Conservation (phyloP, 495 filamentous ascomycete genomes). For the Elasticomyces elasticus region DNA sequence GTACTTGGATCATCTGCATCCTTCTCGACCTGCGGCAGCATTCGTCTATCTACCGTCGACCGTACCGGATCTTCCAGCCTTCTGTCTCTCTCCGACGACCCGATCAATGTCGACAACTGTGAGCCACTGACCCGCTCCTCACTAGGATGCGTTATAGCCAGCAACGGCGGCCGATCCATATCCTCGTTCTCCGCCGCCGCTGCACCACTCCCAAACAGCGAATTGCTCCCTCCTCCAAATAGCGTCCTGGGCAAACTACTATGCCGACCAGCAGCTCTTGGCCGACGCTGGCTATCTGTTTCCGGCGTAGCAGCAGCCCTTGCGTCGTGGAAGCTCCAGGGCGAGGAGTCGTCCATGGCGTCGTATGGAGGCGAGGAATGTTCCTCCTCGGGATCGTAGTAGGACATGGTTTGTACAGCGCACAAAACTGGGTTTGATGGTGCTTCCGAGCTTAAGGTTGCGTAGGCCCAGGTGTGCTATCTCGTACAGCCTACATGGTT, state of each 20-base stretch:
- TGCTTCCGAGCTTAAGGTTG: not conserved
- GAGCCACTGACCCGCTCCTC: constrained; percentile 1
- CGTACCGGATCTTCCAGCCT: constrained; percentile 3
- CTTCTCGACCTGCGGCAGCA: constrained; percentile 31
- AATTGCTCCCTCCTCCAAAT: constrained; percentile 5
- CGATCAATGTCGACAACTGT: constrained; percentile 2
- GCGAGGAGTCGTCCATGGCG: constrained; percentile 7
- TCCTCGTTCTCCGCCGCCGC: not conserved
- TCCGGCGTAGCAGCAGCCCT: constrained; percentile 3
- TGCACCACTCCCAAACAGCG: constrained; percentile 6
- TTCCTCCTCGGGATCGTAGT: not conserved
- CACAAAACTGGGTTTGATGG: not conserved
- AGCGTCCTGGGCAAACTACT: constrained; percentile 10
- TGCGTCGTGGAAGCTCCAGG: constrained; percentile 12
- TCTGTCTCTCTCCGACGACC: constrained; percentile 1
- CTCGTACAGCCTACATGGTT: too few relatives aligned
- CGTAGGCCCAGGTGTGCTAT: not conserved
- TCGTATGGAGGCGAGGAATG: not conserved
- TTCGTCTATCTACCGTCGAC: constrained; percentile 2
- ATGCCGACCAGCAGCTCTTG: constrained; percentile 1
- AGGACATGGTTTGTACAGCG: not conserved
- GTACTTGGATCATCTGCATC: constrained; percentile 36
- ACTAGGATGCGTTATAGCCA: constrained; percentile 2
- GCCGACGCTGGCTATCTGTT: not conserved
- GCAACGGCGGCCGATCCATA: not conserved